Conservation (phyloP, 495 filamentous ascomycete genomes). For the Filosporella fistucella region DNA sequence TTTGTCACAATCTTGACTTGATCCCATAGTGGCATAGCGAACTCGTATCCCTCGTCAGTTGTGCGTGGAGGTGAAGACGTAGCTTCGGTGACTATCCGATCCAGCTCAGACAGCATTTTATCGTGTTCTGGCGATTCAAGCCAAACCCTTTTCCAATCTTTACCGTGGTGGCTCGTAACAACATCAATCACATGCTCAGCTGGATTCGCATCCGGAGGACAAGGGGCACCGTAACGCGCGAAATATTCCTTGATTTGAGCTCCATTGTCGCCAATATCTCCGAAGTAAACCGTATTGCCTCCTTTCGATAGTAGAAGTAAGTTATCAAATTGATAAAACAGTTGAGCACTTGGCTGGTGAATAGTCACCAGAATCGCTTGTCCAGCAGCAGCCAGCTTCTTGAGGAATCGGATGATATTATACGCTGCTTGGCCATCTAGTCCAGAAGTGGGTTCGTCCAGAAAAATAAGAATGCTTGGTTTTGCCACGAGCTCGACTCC, state of each 20-base stretch:
- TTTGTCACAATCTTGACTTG: conserved; percentile 31
- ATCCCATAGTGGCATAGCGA: conserved; percentile 31
- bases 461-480: conserved; percentile 76
- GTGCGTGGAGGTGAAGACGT: conserved; percentile 16
- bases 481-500: conserved; percentile 82
- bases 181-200: conserved; percentile 53
- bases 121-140: conserved; percentile 30
- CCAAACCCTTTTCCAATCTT: conserved; percentile 44
- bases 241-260: conserved; percentile 42
- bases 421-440: conserved; percentile 80
- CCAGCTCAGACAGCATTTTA: conserved; percentile 32
- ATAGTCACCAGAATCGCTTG: conserved; percentile 89
- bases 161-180: conserved; percentile 52
- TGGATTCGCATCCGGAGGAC: conserved; percentile 45
- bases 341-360: conserved; percentile 77
- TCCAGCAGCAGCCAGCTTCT: conserved; percentile 74
- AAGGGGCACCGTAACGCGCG: conserved; percentile 41
- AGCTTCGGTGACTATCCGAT: conserved; percentile 44
- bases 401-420: conserved; percentile 81
- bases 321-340: conserved; percentile 76
- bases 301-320: conserved; percentile 59
- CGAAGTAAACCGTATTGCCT: conserved; percentile 64
- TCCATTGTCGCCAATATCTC: conserved; percentile 57
- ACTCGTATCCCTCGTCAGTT: conserved; percentile 41
- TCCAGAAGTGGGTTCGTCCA: conserved; percentile 86